Percentiles rank a stretch among this genome's conserved stretches.
These are phyloP conservation scores for Populus hybrid DNA, from an alignment of 441 rosid genomes.

Conservation along the genomic window DNA sequence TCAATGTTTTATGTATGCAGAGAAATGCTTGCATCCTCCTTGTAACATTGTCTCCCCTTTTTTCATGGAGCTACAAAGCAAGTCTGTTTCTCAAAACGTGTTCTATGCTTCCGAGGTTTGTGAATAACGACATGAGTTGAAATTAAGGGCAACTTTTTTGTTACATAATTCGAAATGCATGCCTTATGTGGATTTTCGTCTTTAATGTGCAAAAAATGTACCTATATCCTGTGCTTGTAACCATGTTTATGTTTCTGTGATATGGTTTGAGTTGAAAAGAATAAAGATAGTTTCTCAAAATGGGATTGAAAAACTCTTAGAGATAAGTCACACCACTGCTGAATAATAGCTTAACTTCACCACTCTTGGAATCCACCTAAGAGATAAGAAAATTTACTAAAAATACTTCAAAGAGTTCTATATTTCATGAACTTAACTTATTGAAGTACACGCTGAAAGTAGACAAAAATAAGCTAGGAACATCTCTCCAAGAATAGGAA, in stretches of 20 bases:
- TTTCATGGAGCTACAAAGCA: conserved; percentile 27
- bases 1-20: conserved; percentile 29
- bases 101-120: conserved; percentile 49
- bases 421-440: background rate
- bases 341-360: background rate
- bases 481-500: background rate
- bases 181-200: background rate
- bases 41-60: conserved; percentile 31
- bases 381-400: background rate
- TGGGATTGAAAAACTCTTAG: background rate
- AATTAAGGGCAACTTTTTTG: background rate
- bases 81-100: conserved; percentile 30
- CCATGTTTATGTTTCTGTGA: background rate
- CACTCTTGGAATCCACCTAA: background rate
- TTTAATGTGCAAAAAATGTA: background rate
- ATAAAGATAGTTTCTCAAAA: background rate
- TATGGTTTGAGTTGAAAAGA: background rate
- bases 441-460: background rate
- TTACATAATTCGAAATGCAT: background rate
- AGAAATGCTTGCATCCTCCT: conserved; percentile 35
- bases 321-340: background rate
- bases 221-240: background rate
- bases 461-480: background rate
- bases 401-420: background rate
- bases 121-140: conserved; percentile 8